These are phyloP conservation scores for Lachnellula arida DNA, from an alignment of 2,329 filamentous ascomycete genomes.

Conservation along the genomic window DNA sequence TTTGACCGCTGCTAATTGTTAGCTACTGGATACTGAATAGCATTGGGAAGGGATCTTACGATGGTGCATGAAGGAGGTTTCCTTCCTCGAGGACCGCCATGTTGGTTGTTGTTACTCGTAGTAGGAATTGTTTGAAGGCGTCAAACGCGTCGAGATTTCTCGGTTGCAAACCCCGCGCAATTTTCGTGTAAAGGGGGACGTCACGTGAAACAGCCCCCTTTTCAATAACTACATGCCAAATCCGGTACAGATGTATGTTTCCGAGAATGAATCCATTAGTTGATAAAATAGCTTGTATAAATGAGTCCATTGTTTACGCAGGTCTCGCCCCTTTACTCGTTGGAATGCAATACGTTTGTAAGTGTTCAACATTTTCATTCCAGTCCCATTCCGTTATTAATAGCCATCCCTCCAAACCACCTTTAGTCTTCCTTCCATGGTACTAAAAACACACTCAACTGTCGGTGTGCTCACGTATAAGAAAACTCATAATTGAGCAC, in stretches of 20 bases:
- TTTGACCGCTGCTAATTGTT: slow-evolving; percentile 15
- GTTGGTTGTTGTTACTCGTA: neutral
- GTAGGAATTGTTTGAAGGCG: neutral
- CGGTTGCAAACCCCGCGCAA: neutral
- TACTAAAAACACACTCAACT: neutral
- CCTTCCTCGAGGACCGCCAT: slow-evolving; percentile 26
- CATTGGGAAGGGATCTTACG: slow-evolving; percentile 36
- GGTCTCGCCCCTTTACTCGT: neutral
- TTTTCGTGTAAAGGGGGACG: neutral
- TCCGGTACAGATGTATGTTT: neutral
- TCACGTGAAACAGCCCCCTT: neutral
- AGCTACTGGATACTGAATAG: neutral
- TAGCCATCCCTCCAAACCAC: neutral
- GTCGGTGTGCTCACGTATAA: no score
- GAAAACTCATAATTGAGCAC: neutral
- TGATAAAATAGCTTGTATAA: neutral
- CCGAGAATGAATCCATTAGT: neutral
- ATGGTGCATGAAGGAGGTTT: slow-evolving; percentile 44
- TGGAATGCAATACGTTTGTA: neutral
- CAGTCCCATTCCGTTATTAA: neutral
- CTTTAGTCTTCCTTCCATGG: neutral
- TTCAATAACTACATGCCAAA: neutral
- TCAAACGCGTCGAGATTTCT: neutral
- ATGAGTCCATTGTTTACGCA: neutral
- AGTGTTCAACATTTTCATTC: neutral